These are phyloP conservation scores for Cyathus olla DNA, from an alignment of 1,284 basidiomycete species.

Conservation along the genomic window DNA sequence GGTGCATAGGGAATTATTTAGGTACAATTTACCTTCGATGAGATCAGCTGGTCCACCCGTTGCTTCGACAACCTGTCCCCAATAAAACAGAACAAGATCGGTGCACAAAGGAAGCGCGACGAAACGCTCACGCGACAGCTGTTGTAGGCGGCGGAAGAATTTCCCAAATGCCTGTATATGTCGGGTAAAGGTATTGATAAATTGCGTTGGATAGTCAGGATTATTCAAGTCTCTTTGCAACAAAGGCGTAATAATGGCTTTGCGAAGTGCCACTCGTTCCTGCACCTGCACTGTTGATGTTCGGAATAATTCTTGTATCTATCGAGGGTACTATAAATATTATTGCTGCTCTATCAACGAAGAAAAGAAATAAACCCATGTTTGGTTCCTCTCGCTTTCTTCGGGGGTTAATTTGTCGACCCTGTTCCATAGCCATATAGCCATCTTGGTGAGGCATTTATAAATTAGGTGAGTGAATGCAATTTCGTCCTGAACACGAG, in stretches of 20 bases:
- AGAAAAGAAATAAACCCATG: conserved; percentile 59
- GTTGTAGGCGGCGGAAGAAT: conserved; percentile 80
- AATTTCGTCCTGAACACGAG: conserved; percentile 62
- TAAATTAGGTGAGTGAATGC: conserved; percentile 74
- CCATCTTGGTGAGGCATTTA: conserved; percentile 76
- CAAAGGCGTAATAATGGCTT: conserved; percentile 39
- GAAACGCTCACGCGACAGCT: conserved; percentile 69
- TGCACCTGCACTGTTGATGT: conserved; percentile 67
- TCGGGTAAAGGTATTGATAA: conserved; percentile 68
- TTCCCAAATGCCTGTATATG: conserved; percentile 81
- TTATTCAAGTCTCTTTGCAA: conserved; percentile 41
- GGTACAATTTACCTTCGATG: conserved; percentile 62
- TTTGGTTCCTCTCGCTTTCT: conserved; percentile 53
- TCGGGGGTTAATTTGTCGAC: conserved; percentile 54
- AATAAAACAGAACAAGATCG: conserved; percentile 80
- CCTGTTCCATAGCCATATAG: conserved; percentile 77
- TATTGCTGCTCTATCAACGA: neutral
- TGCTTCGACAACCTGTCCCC: conserved; percentile 80
- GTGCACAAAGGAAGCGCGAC: conserved; percentile 71
- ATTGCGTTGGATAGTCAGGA: conserved; percentile 48
- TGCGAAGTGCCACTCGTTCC: conserved; percentile 60
- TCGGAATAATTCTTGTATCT: conserved; percentile 73
- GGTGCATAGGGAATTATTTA: neutral
- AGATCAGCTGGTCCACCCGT: conserved; percentile 61
- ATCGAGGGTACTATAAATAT: neutral